Base-by-base conservation (phyloP, 306 rosid species). In the Trifolium dubium region DNA sequence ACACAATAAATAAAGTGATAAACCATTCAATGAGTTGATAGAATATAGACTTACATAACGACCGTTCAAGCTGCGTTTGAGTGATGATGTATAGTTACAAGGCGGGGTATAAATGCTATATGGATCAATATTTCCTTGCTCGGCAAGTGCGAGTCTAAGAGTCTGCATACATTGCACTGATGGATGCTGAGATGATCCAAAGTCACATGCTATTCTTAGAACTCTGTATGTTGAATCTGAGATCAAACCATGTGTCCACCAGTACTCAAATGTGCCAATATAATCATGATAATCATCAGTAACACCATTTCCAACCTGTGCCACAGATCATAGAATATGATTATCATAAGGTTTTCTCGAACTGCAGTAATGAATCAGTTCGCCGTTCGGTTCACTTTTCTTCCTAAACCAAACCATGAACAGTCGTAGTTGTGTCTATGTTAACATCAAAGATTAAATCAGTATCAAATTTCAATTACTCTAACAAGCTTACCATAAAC, bases 211-310 rank as follows among this genome's bases (percentile, higher is more conserved):
- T 43, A 37, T 73, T 71, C 76, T 80, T 40, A 94, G 88, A 69
- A 59, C 28, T 35, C 75, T 85, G 72, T 92, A 92, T 18, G 99
- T 83, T 35, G 96, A 92, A 92, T 94, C 99, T 4, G 99, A 94
- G 67, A 94, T 82, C 88, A 94, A 80, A 74, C 98, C 98, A 71
- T 94, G 98, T 44, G 89, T 87, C 98, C 99, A 94, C 99, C 99
- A 88, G 74, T 89, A 92, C 80, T 92, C 93, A 31, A 92, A 95
- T 51, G 98, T 90, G 64, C 98, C 98, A 79, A 95, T 43, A 61
- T 51, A 86, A 75, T 92, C 98, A 62, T 95, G 91, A 81, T 85
- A 88, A 82, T 95, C 98, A 84, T 95, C 98, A 4, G 92, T 95
- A 56, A 95, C 98, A 72, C 88, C 98, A 81, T 95, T 92, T 67